phyloP scores from a whole-genome alignment of 768 basidiomycete genomes.

The Melanogaster broomeanus region DNA sequence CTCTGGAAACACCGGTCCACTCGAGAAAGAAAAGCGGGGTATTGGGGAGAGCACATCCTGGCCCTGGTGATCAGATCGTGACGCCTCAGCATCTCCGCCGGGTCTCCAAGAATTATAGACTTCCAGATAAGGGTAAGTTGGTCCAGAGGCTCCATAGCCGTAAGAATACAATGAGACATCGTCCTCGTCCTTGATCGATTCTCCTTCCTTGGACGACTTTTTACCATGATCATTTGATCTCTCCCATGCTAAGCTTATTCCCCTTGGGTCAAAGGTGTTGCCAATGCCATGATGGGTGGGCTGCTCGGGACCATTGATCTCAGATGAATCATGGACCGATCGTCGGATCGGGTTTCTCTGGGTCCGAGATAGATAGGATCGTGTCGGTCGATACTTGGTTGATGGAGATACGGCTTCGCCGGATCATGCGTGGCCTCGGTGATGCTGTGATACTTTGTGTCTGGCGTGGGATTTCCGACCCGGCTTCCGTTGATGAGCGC shows the following conservation, averaged over 20 bases:
- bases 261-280: conserved; percentile 7
- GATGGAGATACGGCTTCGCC: conserved; percentile 21
- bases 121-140: conserved; percentile 34
- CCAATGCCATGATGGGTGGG: conserved; percentile 19
- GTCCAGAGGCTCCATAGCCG: conserved; percentile 27
- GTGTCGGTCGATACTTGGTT: conserved; percentile 5
- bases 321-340: conserved; percentile 13
- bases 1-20: no score
- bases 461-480: conserved; percentile 9
- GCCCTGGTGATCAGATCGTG: conserved; percentile 5
- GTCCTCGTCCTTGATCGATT: conserved; percentile 11
- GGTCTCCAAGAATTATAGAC: conserved; percentile 25
- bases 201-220: conserved; percentile 8
- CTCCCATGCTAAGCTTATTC: conserved; percentile 10
- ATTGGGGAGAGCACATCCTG: conserved; percentile 1
- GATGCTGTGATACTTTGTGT: conserved; percentile 14
- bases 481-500: conserved; percentile 1
- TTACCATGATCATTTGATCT: not conserved
- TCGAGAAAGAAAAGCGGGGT: conserved; percentile 13
- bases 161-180: conserved; percentile 20
- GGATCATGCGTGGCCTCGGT: conserved; percentile 19
- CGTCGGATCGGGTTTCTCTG: conserved; percentile 7
- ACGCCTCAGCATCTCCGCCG: not conserved
- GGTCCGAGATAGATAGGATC: not conserved
- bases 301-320: conserved; percentile 17